Percentiles rank a stretch among this genome's conserved stretches.
These are phyloP conservation scores for Podila verticillata DNA, from an alignment of 192 early-diverging fungal species.

Conservation along the genomic window DNA sequence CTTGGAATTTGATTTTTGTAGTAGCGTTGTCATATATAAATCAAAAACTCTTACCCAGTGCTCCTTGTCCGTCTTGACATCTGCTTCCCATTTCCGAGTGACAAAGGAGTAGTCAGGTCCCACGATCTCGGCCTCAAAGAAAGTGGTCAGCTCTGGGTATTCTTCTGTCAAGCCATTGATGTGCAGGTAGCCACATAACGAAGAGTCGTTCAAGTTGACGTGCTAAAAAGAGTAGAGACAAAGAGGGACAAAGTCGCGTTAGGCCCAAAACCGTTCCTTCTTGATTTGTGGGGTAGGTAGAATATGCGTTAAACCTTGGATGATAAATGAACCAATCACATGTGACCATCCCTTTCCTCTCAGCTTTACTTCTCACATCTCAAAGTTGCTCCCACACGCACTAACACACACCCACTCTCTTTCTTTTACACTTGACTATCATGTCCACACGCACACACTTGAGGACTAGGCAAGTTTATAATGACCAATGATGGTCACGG, in stretches of 20 bases:
- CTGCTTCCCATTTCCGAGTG: slow-evolving; percentile 87
- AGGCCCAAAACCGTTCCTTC: background rate
- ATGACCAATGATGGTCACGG: too few species aligned
- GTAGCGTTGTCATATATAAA: background rate
- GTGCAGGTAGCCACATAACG: slow-evolving; percentile 83
- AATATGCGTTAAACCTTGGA: background rate
- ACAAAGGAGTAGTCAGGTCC: slow-evolving; percentile 79
- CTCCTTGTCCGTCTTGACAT: slow-evolving; percentile 74
- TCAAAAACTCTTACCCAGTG: slow-evolving; percentile 71
- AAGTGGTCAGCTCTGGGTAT: slow-evolving; percentile 85
- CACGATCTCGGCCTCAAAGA: slow-evolving; percentile 91
- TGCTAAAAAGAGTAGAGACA: slow-evolving; percentile 49
- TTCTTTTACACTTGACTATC: too few species aligned
- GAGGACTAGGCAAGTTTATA: too few species aligned
- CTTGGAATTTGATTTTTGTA: background rate
- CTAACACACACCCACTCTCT: too few species aligned
- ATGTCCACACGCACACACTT: too few species aligned
- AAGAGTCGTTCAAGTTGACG: slow-evolving; percentile 77
- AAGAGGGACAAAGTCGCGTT: background rate
- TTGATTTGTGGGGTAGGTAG: too few species aligned
- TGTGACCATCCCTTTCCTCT: too few species aligned
- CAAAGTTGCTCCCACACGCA: too few species aligned
- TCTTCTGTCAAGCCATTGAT: slow-evolving; percentile 84
- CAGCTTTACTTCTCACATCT: too few species aligned
- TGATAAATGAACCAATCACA: too few species aligned